phyloP scores from a whole-genome alignment of 371 early-diverging fungal genomes.

The Haplosporangium sp. region DNA sequence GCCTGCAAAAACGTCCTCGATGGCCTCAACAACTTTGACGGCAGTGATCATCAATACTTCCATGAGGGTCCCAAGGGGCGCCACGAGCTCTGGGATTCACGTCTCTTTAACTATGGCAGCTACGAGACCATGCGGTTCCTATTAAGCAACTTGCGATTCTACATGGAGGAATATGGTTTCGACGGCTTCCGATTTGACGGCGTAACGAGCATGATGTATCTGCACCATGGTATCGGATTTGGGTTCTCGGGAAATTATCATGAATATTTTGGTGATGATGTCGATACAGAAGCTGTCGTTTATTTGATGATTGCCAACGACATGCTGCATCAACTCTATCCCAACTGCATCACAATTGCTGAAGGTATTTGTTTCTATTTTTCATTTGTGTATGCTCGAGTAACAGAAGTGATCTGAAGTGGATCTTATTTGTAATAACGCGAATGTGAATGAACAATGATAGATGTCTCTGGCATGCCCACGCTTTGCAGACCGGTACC shows the following conservation, averaged over 20 bases:
- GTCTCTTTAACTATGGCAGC: slow-evolving; percentile 94
- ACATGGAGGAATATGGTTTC: slow-evolving; percentile 89
- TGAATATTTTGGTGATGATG: slow-evolving; percentile 90
- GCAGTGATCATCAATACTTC: slow-evolving; percentile 97
- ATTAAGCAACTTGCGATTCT: slow-evolving; percentile 93
- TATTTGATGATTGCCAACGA: slow-evolving; percentile 94
- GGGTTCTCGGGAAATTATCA: slow-evolving; percentile 94
- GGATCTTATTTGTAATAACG: no score
- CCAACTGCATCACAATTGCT: slow-evolving; percentile 89
- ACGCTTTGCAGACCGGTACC: slow-evolving; percentile 88
- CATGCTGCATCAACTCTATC: slow-evolving; percentile 84
- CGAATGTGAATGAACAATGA: not conserved
- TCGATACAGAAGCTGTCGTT: slow-evolving; percentile 88
- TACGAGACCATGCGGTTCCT: slow-evolving; percentile 93
- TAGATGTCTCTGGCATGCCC: slow-evolving; percentile 98
- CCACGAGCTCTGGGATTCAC: slow-evolving; percentile 94
- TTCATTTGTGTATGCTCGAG: no score
- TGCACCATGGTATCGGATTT: slow-evolving; percentile 94
- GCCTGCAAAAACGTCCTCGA: slow-evolving; percentile 95
- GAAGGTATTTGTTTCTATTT: slow-evolving; percentile 65
- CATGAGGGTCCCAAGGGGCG: slow-evolving; percentile 90
- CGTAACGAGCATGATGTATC: slow-evolving; percentile 96
- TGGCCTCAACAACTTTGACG: slow-evolving; percentile 96
- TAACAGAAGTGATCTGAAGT: no score
- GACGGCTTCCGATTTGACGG: slow-evolving; percentile 99